phyloP scores from a whole-genome alignment of 2,329 filamentous ascomycete species.

The Aspergillus sp. region DNA sequence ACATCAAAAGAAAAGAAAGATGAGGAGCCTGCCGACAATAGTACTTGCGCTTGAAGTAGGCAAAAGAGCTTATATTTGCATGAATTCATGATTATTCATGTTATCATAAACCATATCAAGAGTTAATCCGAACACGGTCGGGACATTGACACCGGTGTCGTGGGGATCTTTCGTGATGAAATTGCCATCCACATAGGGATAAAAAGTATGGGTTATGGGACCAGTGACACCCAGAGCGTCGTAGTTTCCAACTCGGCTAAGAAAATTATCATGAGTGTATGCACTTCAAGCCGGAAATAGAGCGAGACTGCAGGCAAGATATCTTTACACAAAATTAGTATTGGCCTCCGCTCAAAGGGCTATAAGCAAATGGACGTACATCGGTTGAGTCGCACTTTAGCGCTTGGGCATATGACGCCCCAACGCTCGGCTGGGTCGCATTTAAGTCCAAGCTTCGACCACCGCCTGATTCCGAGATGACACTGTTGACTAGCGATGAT shows the following conservation, averaged over 20 bases:
- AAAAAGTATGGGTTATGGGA: conserved; percentile 6
- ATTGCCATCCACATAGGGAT: conserved; percentile 20
- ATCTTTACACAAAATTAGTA: conserved; percentile 15
- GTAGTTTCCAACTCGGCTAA: not conserved
- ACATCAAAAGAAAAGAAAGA: no score
- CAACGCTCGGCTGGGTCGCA: conserved; percentile 5
- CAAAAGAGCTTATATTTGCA: no score
- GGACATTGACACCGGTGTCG: conserved; percentile 8
- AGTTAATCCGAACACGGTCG: no score
- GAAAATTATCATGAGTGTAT: conserved; percentile 4
- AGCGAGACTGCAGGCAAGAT: conserved; percentile 20
- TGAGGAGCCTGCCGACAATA: no score
- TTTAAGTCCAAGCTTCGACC: conserved; percentile 5
- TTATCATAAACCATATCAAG: no score
- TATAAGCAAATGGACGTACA: not conserved
- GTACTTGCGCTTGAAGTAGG: no score
- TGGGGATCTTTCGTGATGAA: conserved; percentile 17
- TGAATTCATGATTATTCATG: no score
- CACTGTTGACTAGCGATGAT: conserved; percentile 17
- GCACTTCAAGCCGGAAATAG: conserved; percentile 12
- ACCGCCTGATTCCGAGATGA: conserved; percentile 22
- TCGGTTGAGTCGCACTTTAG: not conserved
- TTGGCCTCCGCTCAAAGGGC: not conserved
- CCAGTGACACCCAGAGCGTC: not conserved
- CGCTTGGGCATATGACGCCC: conserved; percentile 1